These are phyloP conservation scores for Nicotiana benthamiana DNA, from an alignment of 257 asterid genomes.

Conservation along the genomic window DNA sequence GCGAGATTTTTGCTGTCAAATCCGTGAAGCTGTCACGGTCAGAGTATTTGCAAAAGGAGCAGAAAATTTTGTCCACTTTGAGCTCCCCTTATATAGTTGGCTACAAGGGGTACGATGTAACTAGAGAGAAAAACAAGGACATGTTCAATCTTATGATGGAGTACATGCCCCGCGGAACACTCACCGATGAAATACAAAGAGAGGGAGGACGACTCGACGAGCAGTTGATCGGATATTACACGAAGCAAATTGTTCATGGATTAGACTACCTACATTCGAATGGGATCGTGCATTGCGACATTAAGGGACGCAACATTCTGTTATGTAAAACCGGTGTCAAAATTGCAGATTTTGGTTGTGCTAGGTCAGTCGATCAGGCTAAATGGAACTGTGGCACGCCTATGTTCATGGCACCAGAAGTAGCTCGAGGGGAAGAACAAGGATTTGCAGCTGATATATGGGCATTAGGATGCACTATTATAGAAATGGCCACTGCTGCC, in stretches of 20 bases:
- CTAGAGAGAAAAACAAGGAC: constrained; percentile 21
- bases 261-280: constrained; percentile 50
- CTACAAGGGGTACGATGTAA: constrained; percentile 45
- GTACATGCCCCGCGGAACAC: constrained; percentile 36
- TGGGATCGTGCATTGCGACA: constrained; percentile 71
- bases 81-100: constrained; percentile 30
- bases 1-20: constrained; percentile 47
- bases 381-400: constrained; percentile 52
- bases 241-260: constrained; percentile 39
- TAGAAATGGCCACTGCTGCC: constrained; percentile 61
- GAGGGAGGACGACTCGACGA: constrained; percentile 35
- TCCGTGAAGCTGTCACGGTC: constrained; percentile 43
- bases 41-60: constrained; percentile 34
- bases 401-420: constrained; percentile 76
- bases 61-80: constrained; percentile 34
- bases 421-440: constrained; percentile 56
- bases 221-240: constrained; percentile 20
- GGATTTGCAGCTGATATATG: constrained; percentile 61
- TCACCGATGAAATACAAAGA: constrained; percentile 22
- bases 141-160: constrained; percentile 56
- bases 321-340: constrained; percentile 28
- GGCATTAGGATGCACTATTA: constrained; percentile 70
- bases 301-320: constrained; percentile 63
- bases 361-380: constrained; percentile 22
- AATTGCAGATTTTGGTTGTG: constrained; percentile 64